Conservation (phyloP, 2,329 filamentous ascomycete genomes). For the Aspergillus luchuensis region DNA sequence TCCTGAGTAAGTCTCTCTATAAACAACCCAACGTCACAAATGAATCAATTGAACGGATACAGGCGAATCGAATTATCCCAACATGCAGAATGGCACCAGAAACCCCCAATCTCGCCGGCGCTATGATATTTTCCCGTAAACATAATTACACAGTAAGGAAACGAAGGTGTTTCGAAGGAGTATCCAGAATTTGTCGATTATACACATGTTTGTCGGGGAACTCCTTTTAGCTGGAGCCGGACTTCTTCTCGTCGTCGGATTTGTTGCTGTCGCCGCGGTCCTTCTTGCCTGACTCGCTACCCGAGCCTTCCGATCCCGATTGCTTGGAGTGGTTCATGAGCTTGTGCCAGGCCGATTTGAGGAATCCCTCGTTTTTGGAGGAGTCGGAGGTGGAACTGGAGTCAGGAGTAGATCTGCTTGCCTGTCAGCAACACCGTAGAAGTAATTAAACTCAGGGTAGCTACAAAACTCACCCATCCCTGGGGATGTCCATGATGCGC, state of each 20-base stretch:
- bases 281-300: conserved; percentile 34
- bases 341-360: conserved; percentile 92
- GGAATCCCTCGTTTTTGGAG: conserved; percentile 82
- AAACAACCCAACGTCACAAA: conserved; percentile 1
- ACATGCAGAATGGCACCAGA: conserved; percentile 20
- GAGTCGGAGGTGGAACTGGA: conserved; percentile 38
- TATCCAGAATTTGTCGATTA: conserved; percentile 25
- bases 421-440: conserved; percentile 8
- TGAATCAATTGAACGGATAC: conserved; percentile 11
- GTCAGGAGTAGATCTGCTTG: conserved; percentile 25
- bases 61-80: conserved; percentile 18
- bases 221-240: conserved; percentile 37
- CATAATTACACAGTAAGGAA: conserved; percentile 33
- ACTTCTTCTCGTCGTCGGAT: conserved; percentile 34
- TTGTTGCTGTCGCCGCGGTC: conserved; percentile 28
- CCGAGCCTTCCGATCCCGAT: conserved; percentile 28
- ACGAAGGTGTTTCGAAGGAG: conserved; percentile 22
- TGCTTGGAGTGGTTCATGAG: conserved; percentile 69
- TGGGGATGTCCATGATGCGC: conserved; percentile 79
- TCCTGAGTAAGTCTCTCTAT: conserved; percentile 3
- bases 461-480: conserved; percentile 49
- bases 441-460: too few relatives aligned
- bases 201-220: conserved; percentile 15
- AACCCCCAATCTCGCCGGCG: conserved; percentile 39
- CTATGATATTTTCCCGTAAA: conserved; percentile 38